Base-by-base conservation (phyloP, 257 asterid genomes). In the Ophiorrhiza pumila region DNA sequence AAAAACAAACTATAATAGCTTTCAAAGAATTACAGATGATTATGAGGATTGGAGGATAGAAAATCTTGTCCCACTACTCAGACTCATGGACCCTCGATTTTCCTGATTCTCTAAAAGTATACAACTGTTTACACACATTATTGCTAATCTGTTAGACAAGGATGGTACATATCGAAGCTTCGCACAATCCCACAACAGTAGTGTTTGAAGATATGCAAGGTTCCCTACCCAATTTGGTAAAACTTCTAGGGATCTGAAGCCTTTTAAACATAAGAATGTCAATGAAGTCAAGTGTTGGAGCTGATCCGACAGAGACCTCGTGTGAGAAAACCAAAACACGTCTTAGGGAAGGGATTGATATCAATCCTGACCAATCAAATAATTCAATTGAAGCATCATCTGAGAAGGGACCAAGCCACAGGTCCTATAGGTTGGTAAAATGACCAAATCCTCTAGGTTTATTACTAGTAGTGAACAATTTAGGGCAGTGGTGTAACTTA, bases 201-300 rank as follows among this genome's bases (percentile, higher is more conserved):
- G 69, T 0, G 0, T 0, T 63, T 69, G 20, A 20, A 73, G 77
- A 41, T 71, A 63, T 0, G 55, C 22, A 65, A 73, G 71, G 32
- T 71, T 69, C 32, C 27, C 82, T 45, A 80, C 17, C 69, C 75
- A 77, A 32, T 72, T 57, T 2, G 81, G 83, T 18, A 83, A 56
- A 13, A 41, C 64, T 65, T 80, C 55, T 0, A 78, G 3, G 0
- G 22, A 37, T 68, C 78, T 76, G 1, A 79, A 79, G 10, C 41
- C 53, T 17, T 9, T 0, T 27, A 80, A 7, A 0, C 0, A 0
- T 1, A 83, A 7, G 0, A 1, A 0, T 1, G 7, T 63, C 11
- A 80, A 52, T 32, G 75, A 49, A 43, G 77, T 29, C 56, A 69
- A 62, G 53, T 52, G 52, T 29, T 75, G 72, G 50, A 78, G 37